Evolutionary conservation across 176 grass and related monocot species (phyloP).

Genomic region (Ampelocalamus luodianensis): DNA sequence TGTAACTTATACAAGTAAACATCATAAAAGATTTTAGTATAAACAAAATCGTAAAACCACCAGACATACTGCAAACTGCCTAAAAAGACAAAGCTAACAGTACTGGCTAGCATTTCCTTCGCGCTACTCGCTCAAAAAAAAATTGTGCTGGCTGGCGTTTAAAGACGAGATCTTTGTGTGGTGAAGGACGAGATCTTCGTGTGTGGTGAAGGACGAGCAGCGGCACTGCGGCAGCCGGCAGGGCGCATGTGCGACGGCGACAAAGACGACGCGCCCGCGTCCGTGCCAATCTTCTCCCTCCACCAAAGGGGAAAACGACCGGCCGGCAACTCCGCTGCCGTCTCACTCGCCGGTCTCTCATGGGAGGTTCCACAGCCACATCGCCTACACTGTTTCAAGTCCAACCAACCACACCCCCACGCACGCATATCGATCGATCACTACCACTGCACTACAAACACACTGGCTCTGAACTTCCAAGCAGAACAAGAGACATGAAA

Average conservation of each 20-base stretch:
- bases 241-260: constrained; percentile 20
- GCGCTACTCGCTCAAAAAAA: no score
- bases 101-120: no score
- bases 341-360: background rate
- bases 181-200: background rate
- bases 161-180: background rate
- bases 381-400: constrained; percentile 18
- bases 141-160: no score
- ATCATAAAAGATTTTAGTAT: no score
- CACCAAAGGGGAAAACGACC: constrained; percentile 33
- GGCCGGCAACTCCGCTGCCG: constrained; percentile 16
- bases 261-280: background rate
- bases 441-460: background rate
- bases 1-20: no score
- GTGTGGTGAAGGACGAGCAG: no score
- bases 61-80: no score
- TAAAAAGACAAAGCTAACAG: no score
- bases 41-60: no score
- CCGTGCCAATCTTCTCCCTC: constrained; percentile 12
- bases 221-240: background rate
- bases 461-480: background rate
- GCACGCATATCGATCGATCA: background rate
- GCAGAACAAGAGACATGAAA: background rate
- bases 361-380: background rate
- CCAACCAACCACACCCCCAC: background rate